A percentile compares a stretch with the other conserved stretches of the same genome.
Evolutionary conservation across 192 early-diverging fungal genomes (phyloP).

Genomic region (Funneliformis mosseae): DNA sequence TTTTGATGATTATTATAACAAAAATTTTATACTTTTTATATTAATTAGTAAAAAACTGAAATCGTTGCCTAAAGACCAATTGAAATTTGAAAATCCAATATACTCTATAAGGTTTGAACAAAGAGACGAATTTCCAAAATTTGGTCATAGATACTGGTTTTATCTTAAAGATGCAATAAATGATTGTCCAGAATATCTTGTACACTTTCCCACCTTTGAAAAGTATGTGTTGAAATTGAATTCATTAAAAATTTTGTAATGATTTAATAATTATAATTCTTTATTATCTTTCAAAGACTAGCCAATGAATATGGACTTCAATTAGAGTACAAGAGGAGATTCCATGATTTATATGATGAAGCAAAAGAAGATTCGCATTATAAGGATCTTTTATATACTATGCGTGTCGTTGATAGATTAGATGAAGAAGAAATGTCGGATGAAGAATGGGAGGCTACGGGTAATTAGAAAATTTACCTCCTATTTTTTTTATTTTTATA

Average conservation of each 20-base stretch:
- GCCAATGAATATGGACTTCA: constrained; percentile 83
- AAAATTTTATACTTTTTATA: background rate
- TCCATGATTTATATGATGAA: constrained; percentile 82
- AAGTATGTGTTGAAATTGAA: constrained; percentile 46
- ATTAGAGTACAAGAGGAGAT: constrained; percentile 70
- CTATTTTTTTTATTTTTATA: background rate
- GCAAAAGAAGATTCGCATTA: constrained; percentile 56
- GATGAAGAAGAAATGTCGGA: constrained; percentile 61
- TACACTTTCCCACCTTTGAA: constrained; percentile 82
- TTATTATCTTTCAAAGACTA: constrained; percentile 53
- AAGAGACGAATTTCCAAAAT: constrained; percentile 60
- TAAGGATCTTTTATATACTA: constrained; percentile 69
- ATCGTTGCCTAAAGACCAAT: constrained; percentile 40
- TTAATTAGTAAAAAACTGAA: constrained; percentile 56
- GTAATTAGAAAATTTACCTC: constrained; percentile 43
- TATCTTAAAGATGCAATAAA: constrained; percentile 94
- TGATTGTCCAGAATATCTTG: constrained; percentile 93
- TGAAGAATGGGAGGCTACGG: constrained; percentile 94
- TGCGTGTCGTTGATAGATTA: constrained; percentile 71
- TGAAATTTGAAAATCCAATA: constrained; percentile 84
- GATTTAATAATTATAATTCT: background rate
- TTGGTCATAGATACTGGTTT: constrained; percentile 89
- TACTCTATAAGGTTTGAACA: constrained; percentile 88
- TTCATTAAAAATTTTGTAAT: background rate
- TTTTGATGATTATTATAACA: background rate